Conservation (phyloP, 2,329 filamentous ascomycete species). For the Cadophora malorum region DNA sequence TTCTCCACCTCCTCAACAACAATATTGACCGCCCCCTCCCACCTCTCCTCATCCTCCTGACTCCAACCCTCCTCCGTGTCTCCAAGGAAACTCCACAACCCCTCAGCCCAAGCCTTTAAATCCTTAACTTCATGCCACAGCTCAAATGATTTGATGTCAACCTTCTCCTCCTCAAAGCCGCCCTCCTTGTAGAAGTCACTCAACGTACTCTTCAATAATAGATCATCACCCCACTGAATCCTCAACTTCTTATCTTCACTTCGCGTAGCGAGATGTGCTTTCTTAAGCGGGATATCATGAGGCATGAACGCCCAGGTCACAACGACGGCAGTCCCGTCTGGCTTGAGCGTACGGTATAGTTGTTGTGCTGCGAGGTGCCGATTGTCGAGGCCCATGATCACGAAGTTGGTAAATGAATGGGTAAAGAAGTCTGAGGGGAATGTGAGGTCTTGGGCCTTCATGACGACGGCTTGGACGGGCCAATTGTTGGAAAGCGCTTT, state of each 20-base stretch:
- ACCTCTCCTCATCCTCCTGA: constrained; percentile 26
- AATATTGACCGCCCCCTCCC: constrained; percentile 24
- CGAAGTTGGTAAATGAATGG: constrained; percentile 24
- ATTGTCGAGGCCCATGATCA: constrained; percentile 12
- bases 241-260: constrained; percentile 17
- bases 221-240: constrained; percentile 13
- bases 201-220: constrained; percentile 20
- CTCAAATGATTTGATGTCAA: constrained; percentile 16
- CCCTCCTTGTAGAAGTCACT: constrained; percentile 9
- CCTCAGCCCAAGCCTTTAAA: constrained; percentile 19
- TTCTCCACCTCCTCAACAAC: constrained; percentile 20
- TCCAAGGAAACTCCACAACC: constrained; percentile 28
- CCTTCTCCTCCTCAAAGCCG: constrained; percentile 21
- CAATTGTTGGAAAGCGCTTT: constrained; percentile 11
- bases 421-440: constrained; percentile 27
- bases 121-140: constrained; percentile 15
- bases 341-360: constrained; percentile 84
- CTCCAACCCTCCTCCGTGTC: constrained; percentile 20
- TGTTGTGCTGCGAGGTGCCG: constrained; percentile 68
- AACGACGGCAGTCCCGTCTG: constrained; percentile 70
- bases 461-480: constrained; percentile 15
- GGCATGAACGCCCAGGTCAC: constrained; percentile 25
- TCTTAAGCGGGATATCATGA: constrained; percentile 16
- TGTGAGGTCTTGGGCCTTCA: constrained; percentile 26
- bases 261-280: constrained; percentile 18